Percentiles rank a stretch among this genome's conserved stretches.
Evolutionary conservation across 2,329 filamentous ascomycete species (phyloP).

Genomic region (Cadophora malorum): DNA sequence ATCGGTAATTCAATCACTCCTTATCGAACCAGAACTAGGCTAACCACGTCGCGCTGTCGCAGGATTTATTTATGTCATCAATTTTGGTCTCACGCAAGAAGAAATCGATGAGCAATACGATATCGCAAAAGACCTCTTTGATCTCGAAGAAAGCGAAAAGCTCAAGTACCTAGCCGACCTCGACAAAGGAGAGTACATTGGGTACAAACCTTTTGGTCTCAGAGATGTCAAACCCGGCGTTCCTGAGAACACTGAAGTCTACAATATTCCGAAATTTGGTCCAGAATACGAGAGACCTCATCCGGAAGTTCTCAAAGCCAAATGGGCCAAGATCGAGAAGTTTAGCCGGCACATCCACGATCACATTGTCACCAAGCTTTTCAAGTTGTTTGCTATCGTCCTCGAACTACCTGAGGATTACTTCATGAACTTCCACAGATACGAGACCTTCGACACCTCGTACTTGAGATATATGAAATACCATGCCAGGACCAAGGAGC

Average conservation of each 20-base stretch:
- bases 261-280: constrained; percentile 66
- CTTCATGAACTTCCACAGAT: constrained; percentile 61
- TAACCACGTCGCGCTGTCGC: constrained; percentile 48
- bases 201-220: constrained; percentile 56
- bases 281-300: constrained; percentile 50
- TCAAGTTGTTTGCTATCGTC: constrained; percentile 65
- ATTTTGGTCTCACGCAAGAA: constrained; percentile 66
- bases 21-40: too few relatives aligned
- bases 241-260: constrained; percentile 63
- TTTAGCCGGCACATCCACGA: constrained; percentile 57
- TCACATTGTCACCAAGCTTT: constrained; percentile 61
- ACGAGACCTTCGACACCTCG: constrained; percentile 63
- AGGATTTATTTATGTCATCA: constrained; percentile 69
- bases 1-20: too few relatives aligned
- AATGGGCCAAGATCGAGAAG: constrained; percentile 60
- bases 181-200: constrained; percentile 62
- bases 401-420: constrained; percentile 66
- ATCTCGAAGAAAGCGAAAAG: constrained; percentile 63
- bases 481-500: constrained; percentile 54
- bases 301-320: constrained; percentile 51
- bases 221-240: constrained; percentile 6
- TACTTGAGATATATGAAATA: constrained; percentile 70
- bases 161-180: constrained; percentile 60
- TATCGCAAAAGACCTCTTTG: constrained; percentile 63
- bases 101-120: constrained; percentile 67